phyloP scores from a whole-genome alignment of 805 yeast genomes.

The Kluyveromyces aestuarii region DNA sequence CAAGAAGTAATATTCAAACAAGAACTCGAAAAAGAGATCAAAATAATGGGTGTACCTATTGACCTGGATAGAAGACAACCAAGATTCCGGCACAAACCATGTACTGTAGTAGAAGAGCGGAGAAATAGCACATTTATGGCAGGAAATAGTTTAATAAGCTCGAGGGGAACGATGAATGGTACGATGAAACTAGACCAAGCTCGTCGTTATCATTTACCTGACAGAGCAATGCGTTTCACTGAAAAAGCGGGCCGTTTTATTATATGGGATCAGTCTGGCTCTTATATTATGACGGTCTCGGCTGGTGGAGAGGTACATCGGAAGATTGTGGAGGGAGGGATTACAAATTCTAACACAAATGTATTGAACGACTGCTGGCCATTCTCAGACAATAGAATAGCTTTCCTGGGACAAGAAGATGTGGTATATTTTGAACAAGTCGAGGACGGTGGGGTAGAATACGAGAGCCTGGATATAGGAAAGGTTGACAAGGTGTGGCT shows the following conservation, averaged over 20 bases:
- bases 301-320: not conserved
- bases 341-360: not conserved
- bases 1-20: not conserved
- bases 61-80: not conserved
- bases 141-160: constrained; percentile 1
- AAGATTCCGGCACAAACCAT: not conserved
- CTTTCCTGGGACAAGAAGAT: not conserved
- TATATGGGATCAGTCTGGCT: constrained; percentile 1
- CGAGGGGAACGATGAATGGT: constrained; percentile 3
- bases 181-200: not conserved
- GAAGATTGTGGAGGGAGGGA: not conserved
- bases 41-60: constrained; percentile 3
- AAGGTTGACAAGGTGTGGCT: not conserved
- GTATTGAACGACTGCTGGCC: not conserved
- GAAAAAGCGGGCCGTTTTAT: not conserved
- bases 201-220: not conserved
- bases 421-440: not conserved
- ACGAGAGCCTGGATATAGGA: not conserved
- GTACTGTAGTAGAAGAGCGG: not conserved
- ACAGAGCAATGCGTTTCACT: not conserved
- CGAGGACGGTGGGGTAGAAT: not conserved
- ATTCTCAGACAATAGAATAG: not conserved
- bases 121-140: not conserved
- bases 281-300: not conserved
- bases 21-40: not conserved